These are phyloP conservation scores for Bimuria novae-zelandiae DNA, from an alignment of 2,329 filamentous ascomycete genomes.

Conservation along the genomic window DNA sequence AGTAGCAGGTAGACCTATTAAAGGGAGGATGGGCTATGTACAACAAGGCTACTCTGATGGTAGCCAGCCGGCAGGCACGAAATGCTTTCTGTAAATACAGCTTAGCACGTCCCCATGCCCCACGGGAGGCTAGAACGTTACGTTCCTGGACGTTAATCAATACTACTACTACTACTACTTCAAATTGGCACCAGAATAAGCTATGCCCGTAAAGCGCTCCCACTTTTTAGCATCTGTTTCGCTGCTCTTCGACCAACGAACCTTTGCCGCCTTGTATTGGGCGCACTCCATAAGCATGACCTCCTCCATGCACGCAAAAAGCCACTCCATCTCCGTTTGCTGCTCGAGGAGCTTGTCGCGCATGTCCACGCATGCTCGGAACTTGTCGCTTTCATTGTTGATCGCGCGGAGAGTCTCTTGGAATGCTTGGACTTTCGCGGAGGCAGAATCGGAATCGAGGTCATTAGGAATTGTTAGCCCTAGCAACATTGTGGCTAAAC, in stretches of 20 bases:
- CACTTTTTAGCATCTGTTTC: constrained; percentile 16
- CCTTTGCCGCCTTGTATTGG: constrained; percentile 10
- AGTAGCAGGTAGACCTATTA: too few relatives aligned
- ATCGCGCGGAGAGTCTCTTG: background rate
- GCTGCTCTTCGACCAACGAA: background rate
- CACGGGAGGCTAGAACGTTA: too few relatives aligned
- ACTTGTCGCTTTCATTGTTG: constrained; percentile 8
- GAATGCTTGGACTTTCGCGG: background rate
- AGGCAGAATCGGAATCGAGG: background rate
- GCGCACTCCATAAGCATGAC: constrained; percentile 12
- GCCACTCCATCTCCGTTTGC: constrained; percentile 4
- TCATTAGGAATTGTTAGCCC: background rate
- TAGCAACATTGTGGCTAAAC: background rate
- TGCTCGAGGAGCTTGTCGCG: constrained; percentile 10
- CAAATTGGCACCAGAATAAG: too few relatives aligned
- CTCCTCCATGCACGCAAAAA: constrained; percentile 9
- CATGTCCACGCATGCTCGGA: constrained; percentile 9
- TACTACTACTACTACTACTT: too few relatives aligned
- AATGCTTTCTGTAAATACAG: too few relatives aligned
- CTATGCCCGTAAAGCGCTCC: constrained; percentile 16
- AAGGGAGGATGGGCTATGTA: too few relatives aligned
- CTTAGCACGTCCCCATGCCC: too few relatives aligned
- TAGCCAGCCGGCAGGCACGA: too few relatives aligned
- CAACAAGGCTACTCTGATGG: too few relatives aligned
- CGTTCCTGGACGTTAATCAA: too few relatives aligned